Evolutionary conservation across 345 rosid species (phyloP), one percentile per base, ranked within the genome.

Genomic region (Citrus medica): DNA sequence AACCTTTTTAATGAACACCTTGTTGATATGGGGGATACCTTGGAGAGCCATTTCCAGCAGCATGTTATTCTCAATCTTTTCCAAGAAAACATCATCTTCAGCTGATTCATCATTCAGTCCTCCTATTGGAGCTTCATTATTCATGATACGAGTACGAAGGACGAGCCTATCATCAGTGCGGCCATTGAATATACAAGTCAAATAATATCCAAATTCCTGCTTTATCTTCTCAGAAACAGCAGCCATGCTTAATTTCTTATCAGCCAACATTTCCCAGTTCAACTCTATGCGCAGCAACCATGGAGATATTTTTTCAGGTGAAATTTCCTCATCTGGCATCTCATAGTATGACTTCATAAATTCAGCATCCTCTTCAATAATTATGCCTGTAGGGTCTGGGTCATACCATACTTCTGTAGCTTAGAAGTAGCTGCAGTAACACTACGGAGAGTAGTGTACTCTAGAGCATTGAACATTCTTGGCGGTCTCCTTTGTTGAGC

Each of bases 331-430:
- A 83, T 96, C 99, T 19, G 98, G 99, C 99, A 96, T 92, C 77
- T 96, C 99, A 83, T 91, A 94, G 79, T 96, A 96, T 22, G 99
- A 93, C 80, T 87, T 94, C 71, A 96, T 97, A 84, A 96, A 96
- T 65, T 96, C 98, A 30, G 85, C 78, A 83, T 96, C 99, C 86
- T 96, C 98, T 35, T 89, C 95, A 76, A 96, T 96, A 7, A 92
- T 86, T 9, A 98, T 96, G 86, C 94, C 88, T 87, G 85, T 90
- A 46, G 98, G 98, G 82, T 96, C 98, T 8, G 98, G 98, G 78
- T 96, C 99, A 83, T 94, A 96, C 99, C 98, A 96, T 33, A 96
- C 97, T 87, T 96, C 98, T 0, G 97, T 96, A 79, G 97, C 98
- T 77, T 91, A 28, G 2, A 28, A 28, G 30, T 28, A 28, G 30